Conservation (phyloP, 768 basidiomycete genomes). For the Agrocybe pediades region DNA sequence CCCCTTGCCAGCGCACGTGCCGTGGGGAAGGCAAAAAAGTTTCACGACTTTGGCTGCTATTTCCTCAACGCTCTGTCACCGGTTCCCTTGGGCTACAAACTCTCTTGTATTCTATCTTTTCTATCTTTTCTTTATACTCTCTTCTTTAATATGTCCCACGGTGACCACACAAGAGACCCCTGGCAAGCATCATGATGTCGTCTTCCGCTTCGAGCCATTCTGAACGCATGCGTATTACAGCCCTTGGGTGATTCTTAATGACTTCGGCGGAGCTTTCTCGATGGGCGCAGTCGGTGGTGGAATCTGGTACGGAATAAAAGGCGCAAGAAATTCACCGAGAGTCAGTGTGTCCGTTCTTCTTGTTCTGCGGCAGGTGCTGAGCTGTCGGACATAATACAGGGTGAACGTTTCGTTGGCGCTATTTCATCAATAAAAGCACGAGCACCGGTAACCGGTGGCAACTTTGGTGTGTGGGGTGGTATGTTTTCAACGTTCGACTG, state of each 20-base stretch:
- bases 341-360: constrained; percentile 44
- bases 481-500: constrained; percentile 99
- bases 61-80: constrained; percentile 4
- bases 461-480: constrained; percentile 95
- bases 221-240: constrained; percentile 40
- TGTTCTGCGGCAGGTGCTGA: neutral
- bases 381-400: constrained; percentile 45
- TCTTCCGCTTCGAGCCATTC: neutral
- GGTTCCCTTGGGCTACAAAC: constrained; percentile 3
- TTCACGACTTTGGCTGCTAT: constrained; percentile 21
- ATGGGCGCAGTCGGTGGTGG: constrained; percentile 99
- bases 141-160: constrained; percentile 21
- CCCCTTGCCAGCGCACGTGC: constrained; percentile 26
- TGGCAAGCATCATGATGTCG: constrained; percentile 15
- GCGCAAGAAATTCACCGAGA: constrained; percentile 93
- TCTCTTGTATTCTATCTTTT: constrained; percentile 6
- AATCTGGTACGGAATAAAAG: constrained; percentile 99
- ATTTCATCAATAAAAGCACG: constrained; percentile 96
- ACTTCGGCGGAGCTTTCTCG: constrained; percentile 96
- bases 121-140: constrained; percentile 7
- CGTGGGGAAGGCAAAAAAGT: constrained; percentile 30
- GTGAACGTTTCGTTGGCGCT: constrained; percentile 92
- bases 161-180: constrained; percentile 31
- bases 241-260: constrained; percentile 98
- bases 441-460: constrained; percentile 96